These are phyloP conservation scores for Blastocystis sp. DNA, from an alignment of 352 stramenopile genomes.

Conservation along the genomic window DNA sequence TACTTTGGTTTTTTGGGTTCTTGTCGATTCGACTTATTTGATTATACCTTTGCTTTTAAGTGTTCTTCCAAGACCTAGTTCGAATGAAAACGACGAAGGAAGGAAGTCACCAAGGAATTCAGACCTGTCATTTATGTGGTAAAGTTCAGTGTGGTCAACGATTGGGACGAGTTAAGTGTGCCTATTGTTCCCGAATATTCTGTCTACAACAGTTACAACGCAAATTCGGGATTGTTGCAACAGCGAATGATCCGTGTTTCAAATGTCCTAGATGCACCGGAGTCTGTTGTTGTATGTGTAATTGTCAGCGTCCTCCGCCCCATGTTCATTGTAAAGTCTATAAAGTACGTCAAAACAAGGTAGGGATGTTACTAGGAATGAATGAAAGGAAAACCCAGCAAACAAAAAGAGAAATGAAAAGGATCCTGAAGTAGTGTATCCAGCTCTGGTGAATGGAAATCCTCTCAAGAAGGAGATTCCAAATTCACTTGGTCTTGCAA, in stretches of 20 bases:
- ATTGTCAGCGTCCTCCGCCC: conserved; percentile 45
- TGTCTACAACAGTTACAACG: conserved; percentile 59
- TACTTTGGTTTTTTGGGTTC: not conserved
- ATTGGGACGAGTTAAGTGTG: conserved; percentile 45
- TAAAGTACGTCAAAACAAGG: conserved; percentile 64
- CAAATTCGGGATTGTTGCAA: conserved; percentile 54
- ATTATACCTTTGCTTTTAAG: not conserved
- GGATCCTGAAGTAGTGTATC: not conserved
- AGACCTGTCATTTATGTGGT: conserved; percentile 66
- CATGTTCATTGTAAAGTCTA: conserved; percentile 68
- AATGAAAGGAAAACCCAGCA: not conserved
- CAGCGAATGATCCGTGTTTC: conserved; percentile 63
- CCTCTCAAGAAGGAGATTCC: not conserved
- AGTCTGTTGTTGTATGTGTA: conserved; percentile 61
- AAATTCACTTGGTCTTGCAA: not conserved
- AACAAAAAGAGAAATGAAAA: not conserved
- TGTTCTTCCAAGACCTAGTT: not conserved
- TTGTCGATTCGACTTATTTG: not conserved
- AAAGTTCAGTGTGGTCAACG: conserved; percentile 63
- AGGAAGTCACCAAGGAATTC: conserved; percentile 3
- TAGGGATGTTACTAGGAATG: not conserved
- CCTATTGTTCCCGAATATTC: conserved; percentile 45
- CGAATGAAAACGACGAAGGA: conserved; percentile 31
- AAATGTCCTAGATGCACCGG: conserved; percentile 59
- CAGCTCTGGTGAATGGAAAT: not conserved